phyloP scores from a whole-genome alignment of 2,329 filamentous ascomycete genomes.

The Acephala macrosclerotiorum region DNA sequence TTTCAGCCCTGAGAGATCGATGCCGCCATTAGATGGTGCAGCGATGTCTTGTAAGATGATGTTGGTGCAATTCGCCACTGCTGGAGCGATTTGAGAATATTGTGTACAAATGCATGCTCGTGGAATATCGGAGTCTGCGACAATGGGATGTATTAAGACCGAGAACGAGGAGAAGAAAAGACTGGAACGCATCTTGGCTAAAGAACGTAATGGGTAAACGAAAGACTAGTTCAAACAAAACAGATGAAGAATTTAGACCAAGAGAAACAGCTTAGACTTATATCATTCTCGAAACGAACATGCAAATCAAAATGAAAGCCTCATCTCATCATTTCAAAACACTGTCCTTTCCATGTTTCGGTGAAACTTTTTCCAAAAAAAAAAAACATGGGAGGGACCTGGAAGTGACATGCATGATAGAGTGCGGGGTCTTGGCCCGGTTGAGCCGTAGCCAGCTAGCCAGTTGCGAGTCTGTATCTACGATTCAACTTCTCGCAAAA shows the following conservation, averaged over 20 bases:
- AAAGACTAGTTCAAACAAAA: slow-evolving; percentile 5
- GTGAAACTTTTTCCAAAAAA: neutral
- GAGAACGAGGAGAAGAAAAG: slow-evolving; percentile 18
- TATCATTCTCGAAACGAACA: neutral
- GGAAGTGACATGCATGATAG: neutral
- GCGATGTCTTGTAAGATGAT: slow-evolving; percentile 62
- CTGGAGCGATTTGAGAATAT: slow-evolving; percentile 54
- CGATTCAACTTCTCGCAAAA: neutral
- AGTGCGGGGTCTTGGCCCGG: slow-evolving; percentile 5
- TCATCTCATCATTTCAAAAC: slow-evolving; percentile 16
- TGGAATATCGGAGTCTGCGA: neutral
- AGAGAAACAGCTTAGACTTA: slow-evolving; percentile 4
- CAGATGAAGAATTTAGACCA: neutral
- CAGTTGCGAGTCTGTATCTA: neutral
- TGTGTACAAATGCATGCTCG: slow-evolving; percentile 59
- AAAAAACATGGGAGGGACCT: no score
- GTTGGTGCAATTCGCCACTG: slow-evolving; percentile 58
- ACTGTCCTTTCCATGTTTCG: neutral
- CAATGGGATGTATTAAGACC: slow-evolving; percentile 2
- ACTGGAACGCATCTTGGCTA: slow-evolving; percentile 26
- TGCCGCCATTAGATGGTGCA: slow-evolving; percentile 63
- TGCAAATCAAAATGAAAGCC: neutral
- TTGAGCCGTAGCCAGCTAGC: neutral
- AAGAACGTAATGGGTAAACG: neutral
- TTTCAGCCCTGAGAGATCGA: slow-evolving; percentile 62